These are phyloP conservation scores for Termitomyces sp. DNA, from an alignment of 768 basidiomycete species.

Conservation along the genomic window DNA sequence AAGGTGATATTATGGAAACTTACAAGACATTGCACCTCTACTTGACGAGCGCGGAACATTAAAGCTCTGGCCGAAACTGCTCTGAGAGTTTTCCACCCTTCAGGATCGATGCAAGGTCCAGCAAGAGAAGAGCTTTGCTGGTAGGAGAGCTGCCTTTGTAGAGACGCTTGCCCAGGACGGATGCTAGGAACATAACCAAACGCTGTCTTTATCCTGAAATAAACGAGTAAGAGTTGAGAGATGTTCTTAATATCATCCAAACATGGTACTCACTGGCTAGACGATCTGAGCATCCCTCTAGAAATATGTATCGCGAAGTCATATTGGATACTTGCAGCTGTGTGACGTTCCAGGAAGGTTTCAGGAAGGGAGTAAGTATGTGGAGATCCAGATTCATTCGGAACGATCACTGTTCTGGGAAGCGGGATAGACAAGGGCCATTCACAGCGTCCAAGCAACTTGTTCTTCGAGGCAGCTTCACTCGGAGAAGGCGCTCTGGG, in stretches of 20 bases:
- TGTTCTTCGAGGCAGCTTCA: constrained; percentile 32
- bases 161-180: constrained; percentile 38
- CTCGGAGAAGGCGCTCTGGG: constrained; percentile 37
- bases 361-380: constrained; percentile 41
- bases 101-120: constrained; percentile 42
- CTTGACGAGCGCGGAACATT: constrained; percentile 32
- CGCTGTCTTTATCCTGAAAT: constrained; percentile 42
- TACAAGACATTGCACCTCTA: constrained; percentile 37
- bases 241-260: background rate
- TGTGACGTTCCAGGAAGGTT: constrained; percentile 47
- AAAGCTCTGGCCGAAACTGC: constrained; percentile 34
- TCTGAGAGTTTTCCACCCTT: constrained; percentile 44
- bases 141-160: constrained; percentile 45
- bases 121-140: constrained; percentile 37
- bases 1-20: constrained; percentile 12
- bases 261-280: constrained; percentile 33
- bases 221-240: background rate
- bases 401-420: constrained; percentile 34
- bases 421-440: constrained; percentile 46
- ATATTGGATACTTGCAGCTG: constrained; percentile 43
- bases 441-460: constrained; percentile 39
- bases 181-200: constrained; percentile 47
- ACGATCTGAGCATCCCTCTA: constrained; percentile 41
- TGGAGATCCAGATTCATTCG: constrained; percentile 29
- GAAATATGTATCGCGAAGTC: constrained; percentile 41